Conservation (phyloP, 2,329 filamentous ascomycete species). For the Aspergillus neoniger region DNA sequence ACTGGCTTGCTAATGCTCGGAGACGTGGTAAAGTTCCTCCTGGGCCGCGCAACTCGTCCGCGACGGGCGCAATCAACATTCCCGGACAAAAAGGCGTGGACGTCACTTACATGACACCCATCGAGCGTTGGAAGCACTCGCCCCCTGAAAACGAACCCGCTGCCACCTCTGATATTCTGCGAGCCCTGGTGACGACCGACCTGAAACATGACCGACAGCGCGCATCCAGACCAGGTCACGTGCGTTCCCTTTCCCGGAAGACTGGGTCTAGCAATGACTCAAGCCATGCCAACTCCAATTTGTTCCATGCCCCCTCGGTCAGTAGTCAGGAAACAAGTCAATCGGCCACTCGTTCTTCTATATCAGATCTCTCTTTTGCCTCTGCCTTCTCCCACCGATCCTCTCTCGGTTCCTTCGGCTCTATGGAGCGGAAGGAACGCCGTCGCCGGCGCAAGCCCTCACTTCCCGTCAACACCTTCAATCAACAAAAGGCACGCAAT, state of each 20-base stretch:
- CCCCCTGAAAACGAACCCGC: constrained; percentile 71
- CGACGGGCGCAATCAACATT: constrained; percentile 72
- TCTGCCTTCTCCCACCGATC: constrained; percentile 59
- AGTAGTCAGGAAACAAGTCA: constrained; percentile 57
- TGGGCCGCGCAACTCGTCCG: constrained; percentile 66
- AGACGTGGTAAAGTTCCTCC: constrained; percentile 75
- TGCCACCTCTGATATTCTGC: constrained; percentile 63
- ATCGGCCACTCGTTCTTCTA: constrained; percentile 56
- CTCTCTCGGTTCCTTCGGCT: constrained; percentile 59
- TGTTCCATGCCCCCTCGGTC: constrained; percentile 54
- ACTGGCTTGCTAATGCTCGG: constrained; percentile 89
- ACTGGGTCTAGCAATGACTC: constrained; percentile 55
- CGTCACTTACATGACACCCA: constrained; percentile 58
- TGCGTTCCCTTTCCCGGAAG: constrained; percentile 39
- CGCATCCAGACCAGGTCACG: constrained; percentile 33
- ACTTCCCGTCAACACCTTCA: constrained; percentile 44
- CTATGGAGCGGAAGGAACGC: constrained; percentile 60
- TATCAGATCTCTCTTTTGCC: constrained; percentile 56
- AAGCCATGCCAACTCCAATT: constrained; percentile 53
- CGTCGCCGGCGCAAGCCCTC: constrained; percentile 55
- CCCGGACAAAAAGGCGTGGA: constrained; percentile 58
- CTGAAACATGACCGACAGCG: constrained; percentile 37
- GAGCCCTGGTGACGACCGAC: constrained; percentile 55
- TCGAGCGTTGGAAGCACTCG: constrained; percentile 70
- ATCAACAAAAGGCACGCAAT: constrained; percentile 43